phyloP scores from a whole-genome alignment of 352 stramenopile genomes.

The Elongisporangium anandrum region DNA sequence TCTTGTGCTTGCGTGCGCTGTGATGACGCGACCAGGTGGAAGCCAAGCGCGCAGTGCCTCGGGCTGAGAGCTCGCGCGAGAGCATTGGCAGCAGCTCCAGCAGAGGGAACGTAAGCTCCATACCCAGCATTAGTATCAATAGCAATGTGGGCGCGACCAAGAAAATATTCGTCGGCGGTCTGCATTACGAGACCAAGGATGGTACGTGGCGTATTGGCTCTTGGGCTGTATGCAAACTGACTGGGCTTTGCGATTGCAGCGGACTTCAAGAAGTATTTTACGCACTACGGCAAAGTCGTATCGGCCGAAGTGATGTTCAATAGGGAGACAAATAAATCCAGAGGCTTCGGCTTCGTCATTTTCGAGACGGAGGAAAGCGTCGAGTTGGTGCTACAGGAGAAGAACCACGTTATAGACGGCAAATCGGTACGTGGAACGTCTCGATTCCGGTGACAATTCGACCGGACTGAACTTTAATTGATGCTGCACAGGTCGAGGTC shows the following conservation, averaged over 20 bases:
- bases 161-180: constrained; percentile 91
- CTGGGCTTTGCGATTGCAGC: constrained; percentile 24
- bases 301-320: constrained; percentile 95
- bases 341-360: constrained; percentile 93
- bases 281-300: constrained; percentile 91
- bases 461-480: background rate
- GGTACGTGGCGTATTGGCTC: no score
- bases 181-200: constrained; percentile 94
- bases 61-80: constrained; percentile 81
- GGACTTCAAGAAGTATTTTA: constrained; percentile 92
- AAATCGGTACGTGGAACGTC: constrained; percentile 58
- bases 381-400: constrained; percentile 82
- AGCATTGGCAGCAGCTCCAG: constrained; percentile 36
- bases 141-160: constrained; percentile 76
- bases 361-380: constrained; percentile 89
- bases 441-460: no score
- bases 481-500: constrained; percentile 51
- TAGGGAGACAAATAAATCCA: constrained; percentile 92
- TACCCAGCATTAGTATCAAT: constrained; percentile 48
- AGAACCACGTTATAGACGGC: constrained; percentile 89
- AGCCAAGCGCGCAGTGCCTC: constrained; percentile 89
- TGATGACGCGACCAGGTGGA: constrained; percentile 56
- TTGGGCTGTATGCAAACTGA: background rate
- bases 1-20: constrained; percentile 11
- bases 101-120: constrained; percentile 43